These are phyloP conservation scores for Aspergillus nanangensis DNA, from an alignment of 495 filamentous ascomycete genomes.

Conservation along the genomic window DNA sequence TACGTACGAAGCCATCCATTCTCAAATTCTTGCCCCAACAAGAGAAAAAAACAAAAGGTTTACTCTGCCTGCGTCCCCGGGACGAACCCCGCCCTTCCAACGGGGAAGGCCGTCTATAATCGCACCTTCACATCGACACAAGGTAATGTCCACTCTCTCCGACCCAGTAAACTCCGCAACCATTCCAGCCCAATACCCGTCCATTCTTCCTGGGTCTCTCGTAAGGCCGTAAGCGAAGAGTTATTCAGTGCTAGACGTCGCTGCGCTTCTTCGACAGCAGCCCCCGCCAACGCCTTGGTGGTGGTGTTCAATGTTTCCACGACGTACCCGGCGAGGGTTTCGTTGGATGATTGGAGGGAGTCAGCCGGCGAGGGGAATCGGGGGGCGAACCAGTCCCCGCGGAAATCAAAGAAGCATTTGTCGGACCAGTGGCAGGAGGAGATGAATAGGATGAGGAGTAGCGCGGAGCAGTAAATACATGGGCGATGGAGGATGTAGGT, in stretches of 20 bases:
- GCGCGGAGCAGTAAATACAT: conserved; percentile 85
- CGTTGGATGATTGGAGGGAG: conserved; percentile 11
- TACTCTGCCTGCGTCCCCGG: too few relatives aligned
- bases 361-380: conserved; percentile 35
- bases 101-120: too few relatives aligned
- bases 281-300: conserved; percentile 58
- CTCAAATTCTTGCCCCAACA: too few relatives aligned
- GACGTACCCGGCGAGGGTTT: conserved; percentile 45
- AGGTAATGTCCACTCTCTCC: conserved; percentile 75
- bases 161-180: conserved; percentile 69
- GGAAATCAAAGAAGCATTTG: conserved; percentile 82
- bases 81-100: too few relatives aligned
- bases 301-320: conserved; percentile 64
- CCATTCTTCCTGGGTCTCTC: conserved; percentile 49
- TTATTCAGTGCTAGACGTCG: conserved; percentile 35
- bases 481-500: conserved; percentile 88
- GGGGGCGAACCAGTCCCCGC: conserved; percentile 78
- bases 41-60: too few relatives aligned
- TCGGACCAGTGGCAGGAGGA: conserved; percentile 91
- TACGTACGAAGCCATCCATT: too few relatives aligned
- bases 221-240: conserved; percentile 1
- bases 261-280: conserved; percentile 60
- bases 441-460: conserved; percentile 82
- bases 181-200: conserved; percentile 79
- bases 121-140: conserved; percentile 79